Evolutionary conservation across 1,284 basidiomycete genomes (phyloP).

Genomic region (Marasmius tenuissimus): DNA sequence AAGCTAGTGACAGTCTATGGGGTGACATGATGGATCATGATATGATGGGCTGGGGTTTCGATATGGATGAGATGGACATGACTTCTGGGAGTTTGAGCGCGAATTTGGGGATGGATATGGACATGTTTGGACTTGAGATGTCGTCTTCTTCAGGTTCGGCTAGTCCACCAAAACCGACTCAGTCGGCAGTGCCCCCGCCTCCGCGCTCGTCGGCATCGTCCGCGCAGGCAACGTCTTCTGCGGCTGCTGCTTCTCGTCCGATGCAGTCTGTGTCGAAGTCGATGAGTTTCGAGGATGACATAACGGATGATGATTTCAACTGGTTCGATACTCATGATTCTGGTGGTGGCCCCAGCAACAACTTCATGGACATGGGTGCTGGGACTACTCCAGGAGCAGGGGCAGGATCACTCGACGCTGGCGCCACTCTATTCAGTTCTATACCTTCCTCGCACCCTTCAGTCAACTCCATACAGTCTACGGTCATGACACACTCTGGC

Average conservation of each 20-base stretch:
- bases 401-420: neutral
- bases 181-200: neutral
- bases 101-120: constrained; percentile 32
- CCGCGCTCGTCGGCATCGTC: neutral
- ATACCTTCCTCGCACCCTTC: neutral
- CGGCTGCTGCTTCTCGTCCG: neutral
- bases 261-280: neutral
- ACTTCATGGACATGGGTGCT: neutral
- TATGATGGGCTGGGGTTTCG: constrained; percentile 32
- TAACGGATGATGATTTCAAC: constrained; percentile 1
- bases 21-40: neutral
- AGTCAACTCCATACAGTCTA: neutral
- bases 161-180: neutral
- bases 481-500: neutral
- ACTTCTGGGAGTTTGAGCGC: constrained; percentile 45
- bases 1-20: neutral
- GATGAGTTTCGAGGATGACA: neutral
- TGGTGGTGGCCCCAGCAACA: neutral
- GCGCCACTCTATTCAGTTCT: neutral
- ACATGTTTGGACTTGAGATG: constrained; percentile 23
- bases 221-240: neutral
- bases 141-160: constrained; percentile 8
- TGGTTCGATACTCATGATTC: constrained; percentile 2
- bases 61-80: constrained; percentile 41
- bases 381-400: neutral